Base-by-base conservation (phyloP, 768 basidiomycete species). In the Dacryopinax spathularia region DNA sequence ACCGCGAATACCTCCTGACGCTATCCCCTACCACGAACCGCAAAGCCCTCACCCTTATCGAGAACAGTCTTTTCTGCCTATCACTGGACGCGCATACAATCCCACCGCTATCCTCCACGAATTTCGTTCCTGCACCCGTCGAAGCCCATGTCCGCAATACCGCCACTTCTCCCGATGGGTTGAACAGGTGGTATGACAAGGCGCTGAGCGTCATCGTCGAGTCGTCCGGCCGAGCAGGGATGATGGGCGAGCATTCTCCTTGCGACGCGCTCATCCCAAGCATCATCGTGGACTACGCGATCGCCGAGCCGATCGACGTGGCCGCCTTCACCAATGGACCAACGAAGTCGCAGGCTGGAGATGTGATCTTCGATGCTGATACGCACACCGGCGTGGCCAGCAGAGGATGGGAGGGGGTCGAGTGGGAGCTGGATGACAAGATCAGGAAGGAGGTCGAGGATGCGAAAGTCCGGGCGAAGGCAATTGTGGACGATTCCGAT, bases 101-200 rank as follows among this genome's bases (percentile, higher is more conserved):
- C 67, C 67, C 70, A 10, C 70, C 77, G 56, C 25, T 70, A 66
- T 56, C 68, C 65, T 37, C 60, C 66, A 20, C 66, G 61, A 65
- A 73, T 75, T 16, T 60, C 35, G 61, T 65, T 22, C 65, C 74
- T 73, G 69, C 2, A 68, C 65, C 48, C 70, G 73, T 91, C 41
- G 84, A 89, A 69, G 81, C 86, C 1, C 92, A 94, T 69, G 78
- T 94, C 18, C 83, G 83, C 66, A 82, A 86, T 63, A 80, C 86
- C 60, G 85, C 89, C 22, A 82, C 83, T 0, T 85, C 85, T 1
- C 75, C 78, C 63, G 84, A 82, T 64, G 81, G 84, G 4, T 77
- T 81, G 41, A 96, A 96, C 69, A 79, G 95, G 34, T 96, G 91
- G 82, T 89, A 85, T 72, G 94, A 98, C 77, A 98, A 96, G 74